Base-by-base conservation (phyloP, 345 rosid genomes). In the Rhodamnia argentea region DNA sequence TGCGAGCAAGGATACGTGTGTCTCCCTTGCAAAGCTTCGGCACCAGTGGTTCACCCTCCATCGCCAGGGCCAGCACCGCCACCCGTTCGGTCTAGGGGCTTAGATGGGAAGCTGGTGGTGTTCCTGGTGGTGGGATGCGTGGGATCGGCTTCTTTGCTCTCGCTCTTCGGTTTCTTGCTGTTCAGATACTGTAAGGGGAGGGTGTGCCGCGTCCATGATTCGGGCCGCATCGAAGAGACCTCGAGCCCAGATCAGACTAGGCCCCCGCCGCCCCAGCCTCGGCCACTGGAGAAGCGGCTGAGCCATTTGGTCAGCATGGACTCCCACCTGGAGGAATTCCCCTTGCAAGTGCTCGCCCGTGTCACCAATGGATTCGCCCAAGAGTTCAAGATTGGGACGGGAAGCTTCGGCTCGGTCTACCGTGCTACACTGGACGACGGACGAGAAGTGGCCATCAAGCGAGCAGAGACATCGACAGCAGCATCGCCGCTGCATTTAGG, bases 371-470 rank as follows among this genome's bases (percentile, higher is more conserved):
- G 92, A n/a, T 95, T 96, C 94, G 92, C 96, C 1, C 88, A 87
- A 14, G 92, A 90, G 83, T 87, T 83, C 90, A 92, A 91, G 88
- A 89, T 96, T 0, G 98, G 99, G 53, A 83, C 90, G 0, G 99
- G 99, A 10, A 94, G 99, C 82, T 96, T 95, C 26, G 98, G 99
- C 13, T 91, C 93, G 0, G 98, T 96, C 78, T 96, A 95, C 86
- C 88, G 55, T 2, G 97, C 90, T 4, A 86, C 85, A 44, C 82
- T 96, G 55, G 90, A 87, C 5, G 99, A 93, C 13, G 97, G 95
- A 6, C 94, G 92, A 42, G 91, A 92, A 29, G 93, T 96, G 6
- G 99, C 99, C 1, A 88, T 96, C 87, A 96, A 96, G 87, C 87
- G 98, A 81, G 99, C 98, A 3, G 97, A 94, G 83, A 52, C 7